A percentile compares a stretch with the other conserved stretches of the same genome.
phyloP scores from a whole-genome alignment of 148 eudicot genomes.

The Silene latifolia region DNA sequence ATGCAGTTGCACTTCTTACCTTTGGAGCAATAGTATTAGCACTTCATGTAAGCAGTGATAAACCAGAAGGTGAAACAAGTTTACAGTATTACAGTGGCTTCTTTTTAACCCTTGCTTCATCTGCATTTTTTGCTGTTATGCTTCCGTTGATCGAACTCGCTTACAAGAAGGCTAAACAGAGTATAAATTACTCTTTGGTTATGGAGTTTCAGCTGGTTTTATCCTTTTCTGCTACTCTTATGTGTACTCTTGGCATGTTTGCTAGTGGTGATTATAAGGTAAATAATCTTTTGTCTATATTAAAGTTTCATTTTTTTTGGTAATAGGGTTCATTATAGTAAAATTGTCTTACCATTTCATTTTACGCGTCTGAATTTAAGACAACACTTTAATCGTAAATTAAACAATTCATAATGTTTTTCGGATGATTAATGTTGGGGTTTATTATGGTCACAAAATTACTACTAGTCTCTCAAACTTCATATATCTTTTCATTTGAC shows the following conservation, averaged over 20 bases:
- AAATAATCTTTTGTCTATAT: neutral
- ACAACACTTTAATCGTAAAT: neutral
- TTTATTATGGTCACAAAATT: no score
- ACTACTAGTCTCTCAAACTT: no score
- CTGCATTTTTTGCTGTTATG: slow-evolving; percentile 46
- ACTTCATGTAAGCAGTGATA: slow-evolving; percentile 44
- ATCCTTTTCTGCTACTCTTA: slow-evolving; percentile 46
- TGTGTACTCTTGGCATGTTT: slow-evolving; percentile 52
- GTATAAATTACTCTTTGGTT: slow-evolving; percentile 42
- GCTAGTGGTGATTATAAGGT: slow-evolving; percentile 56
- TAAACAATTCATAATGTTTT: no score
- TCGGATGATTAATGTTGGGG: no score
- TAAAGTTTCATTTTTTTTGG: no score
- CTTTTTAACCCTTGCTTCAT: slow-evolving; percentile 43
- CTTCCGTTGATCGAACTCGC: slow-evolving; percentile 58
- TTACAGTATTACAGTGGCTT: slow-evolving; percentile 44
- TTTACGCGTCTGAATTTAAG: no score
- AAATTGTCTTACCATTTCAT: neutral
- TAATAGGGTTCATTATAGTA: no score
- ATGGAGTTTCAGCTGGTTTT: slow-evolving; percentile 64
- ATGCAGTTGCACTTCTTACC: slow-evolving; percentile 52
- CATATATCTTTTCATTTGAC: no score
- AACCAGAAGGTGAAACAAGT: slow-evolving; percentile 36
- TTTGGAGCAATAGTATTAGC: slow-evolving; percentile 56
- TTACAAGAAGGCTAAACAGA: slow-evolving; percentile 41